Conservation (phyloP, 2,329 filamentous ascomycete genomes). For the Trichophyton equinum region DNA sequence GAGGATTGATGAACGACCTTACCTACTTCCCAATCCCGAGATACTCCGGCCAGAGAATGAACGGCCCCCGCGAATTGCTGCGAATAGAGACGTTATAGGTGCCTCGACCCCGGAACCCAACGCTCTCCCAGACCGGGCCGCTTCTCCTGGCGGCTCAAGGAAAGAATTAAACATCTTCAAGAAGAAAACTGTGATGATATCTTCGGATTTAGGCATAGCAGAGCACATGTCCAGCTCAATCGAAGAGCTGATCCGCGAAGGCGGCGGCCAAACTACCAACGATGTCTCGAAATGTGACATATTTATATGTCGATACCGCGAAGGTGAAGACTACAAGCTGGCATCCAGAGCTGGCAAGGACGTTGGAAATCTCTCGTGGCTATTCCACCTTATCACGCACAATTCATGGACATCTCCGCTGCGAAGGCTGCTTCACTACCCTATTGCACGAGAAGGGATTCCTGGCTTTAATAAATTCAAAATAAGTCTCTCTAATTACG, state of each 20-base stretch:
- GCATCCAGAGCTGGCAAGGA: constrained; percentile 68
- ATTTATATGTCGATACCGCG: constrained; percentile 76
- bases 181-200: constrained; percentile 64
- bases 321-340: constrained; percentile 62
- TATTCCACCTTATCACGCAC: constrained; percentile 80
- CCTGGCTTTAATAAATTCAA: constrained; percentile 62
- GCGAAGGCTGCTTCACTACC: constrained; percentile 77
- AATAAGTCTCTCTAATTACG: constrained; percentile 93
- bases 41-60: constrained; percentile 52
- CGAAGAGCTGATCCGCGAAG: constrained; percentile 54
- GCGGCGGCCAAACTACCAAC: constrained; percentile 57
- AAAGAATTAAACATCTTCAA: constrained; percentile 61
- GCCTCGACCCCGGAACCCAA: constrained; percentile 47
- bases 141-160: constrained; percentile 21
- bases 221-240: constrained; percentile 55
- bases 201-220: constrained; percentile 59
- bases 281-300: constrained; percentile 61
- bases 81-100: constrained; percentile 52
- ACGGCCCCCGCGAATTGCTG: constrained; percentile 40
- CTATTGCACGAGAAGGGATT: constrained; percentile 62
- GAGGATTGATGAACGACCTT: constrained; percentile 78
- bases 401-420: constrained; percentile 82
- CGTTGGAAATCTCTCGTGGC: constrained; percentile 85
- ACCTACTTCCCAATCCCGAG: constrained; percentile 73
- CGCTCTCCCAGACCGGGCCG: constrained; percentile 23